Percentiles rank a stretch among this genome's conserved stretches.
These are phyloP conservation scores for Flaveria ramosissima DNA, from an alignment of 129 eudicot species.

Conservation along the genomic window DNA sequence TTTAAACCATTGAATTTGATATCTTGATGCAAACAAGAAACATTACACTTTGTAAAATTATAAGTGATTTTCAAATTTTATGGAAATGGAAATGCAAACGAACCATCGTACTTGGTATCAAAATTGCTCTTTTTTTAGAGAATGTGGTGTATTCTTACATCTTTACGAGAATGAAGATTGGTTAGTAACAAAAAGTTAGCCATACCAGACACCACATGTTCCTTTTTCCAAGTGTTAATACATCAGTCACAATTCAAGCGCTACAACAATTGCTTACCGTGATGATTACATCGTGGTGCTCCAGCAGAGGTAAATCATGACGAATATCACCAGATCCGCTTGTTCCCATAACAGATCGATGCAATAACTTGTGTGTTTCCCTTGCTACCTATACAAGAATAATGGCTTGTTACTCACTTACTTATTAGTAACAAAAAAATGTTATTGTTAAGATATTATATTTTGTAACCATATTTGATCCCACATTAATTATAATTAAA, in stretches of 20 bases:
- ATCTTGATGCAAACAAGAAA: background rate
- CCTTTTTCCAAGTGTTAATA: background rate
- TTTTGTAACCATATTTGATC: too few species aligned
- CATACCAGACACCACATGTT: background rate
- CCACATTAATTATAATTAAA: background rate
- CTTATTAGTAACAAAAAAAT: too few species aligned
- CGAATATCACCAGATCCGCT: background rate
- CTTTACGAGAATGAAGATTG: too few species aligned
- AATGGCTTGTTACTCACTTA: too few species aligned
- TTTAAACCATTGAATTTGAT: too few species aligned
- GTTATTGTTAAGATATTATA: too few species aligned
- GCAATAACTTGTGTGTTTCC: constrained; percentile 15
- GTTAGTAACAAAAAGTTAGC: too few species aligned
- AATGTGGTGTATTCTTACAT: too few species aligned
- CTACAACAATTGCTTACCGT: constrained; percentile 9
- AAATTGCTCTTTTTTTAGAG: background rate
- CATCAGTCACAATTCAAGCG: background rate
- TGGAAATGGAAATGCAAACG: background rate
- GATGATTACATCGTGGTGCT: background rate
- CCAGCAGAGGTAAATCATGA: constrained; percentile 7
- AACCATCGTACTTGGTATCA: background rate
- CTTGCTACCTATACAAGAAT: constrained; percentile 31
- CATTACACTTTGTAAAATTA: background rate
- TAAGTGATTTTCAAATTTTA: background rate
- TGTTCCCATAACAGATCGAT: background rate